Conservation (phyloP, 495 filamentous ascomycete species). For the Hypoxylon trugodes region DNA sequence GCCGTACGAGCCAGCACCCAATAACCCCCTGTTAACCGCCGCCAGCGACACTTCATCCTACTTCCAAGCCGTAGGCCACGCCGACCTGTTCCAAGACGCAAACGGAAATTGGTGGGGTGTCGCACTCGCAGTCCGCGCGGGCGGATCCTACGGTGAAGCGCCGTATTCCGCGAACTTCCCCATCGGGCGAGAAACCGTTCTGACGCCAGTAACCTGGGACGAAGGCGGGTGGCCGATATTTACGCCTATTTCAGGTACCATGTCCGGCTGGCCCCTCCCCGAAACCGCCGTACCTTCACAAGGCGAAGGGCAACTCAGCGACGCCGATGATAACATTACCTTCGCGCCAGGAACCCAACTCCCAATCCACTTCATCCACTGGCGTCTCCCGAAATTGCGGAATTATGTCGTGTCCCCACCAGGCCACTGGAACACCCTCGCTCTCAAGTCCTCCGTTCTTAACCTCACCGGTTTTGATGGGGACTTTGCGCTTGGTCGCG, state of each 20-base stretch:
- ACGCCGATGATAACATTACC: constrained; percentile 37
- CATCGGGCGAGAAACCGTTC: constrained; percentile 39
- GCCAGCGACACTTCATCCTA: constrained; percentile 47
- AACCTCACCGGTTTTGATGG: constrained; percentile 40
- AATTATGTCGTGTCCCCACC: constrained; percentile 41
- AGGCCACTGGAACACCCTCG: constrained; percentile 34
- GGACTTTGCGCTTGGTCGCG: constrained; percentile 6
- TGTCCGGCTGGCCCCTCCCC: constrained; percentile 24
- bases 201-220: constrained; percentile 32
- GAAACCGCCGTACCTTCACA: constrained; percentile 14
- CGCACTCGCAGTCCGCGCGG: constrained; percentile 12
- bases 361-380: constrained; percentile 45
- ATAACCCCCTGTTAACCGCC: constrained; percentile 54
- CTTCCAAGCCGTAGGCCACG: constrained; percentile 53
- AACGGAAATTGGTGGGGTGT: constrained; percentile 58
- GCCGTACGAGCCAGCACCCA: constrained; percentile 55
- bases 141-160: constrained; percentile 5
- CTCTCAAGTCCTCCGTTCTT: constrained; percentile 34
- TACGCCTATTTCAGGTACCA: constrained; percentile 37
- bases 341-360: constrained; percentile 42
- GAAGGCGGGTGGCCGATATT: constrained; percentile 34
- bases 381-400: constrained; percentile 38
- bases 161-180: constrained; percentile 16
- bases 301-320: constrained; percentile 11
- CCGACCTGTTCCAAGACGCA: constrained; percentile 56